Evolutionary conservation across 2,329 filamentous ascomycete species (phyloP), one percentile per base, ranked within the genome.

Genomic region (Curvularia lunata): DNA sequence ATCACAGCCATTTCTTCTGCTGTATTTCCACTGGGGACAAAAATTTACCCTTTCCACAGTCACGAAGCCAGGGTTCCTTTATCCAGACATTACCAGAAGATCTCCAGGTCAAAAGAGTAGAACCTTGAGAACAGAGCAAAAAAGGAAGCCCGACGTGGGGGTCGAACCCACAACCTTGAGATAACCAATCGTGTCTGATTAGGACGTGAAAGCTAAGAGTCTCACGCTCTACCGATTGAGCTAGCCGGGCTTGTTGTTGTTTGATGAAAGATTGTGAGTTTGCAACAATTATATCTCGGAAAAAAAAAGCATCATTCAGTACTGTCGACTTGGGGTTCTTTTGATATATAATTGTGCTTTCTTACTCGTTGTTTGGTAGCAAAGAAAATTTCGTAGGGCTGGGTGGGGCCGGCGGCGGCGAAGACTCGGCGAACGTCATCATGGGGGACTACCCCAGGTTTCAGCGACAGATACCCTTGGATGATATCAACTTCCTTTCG

Each of bases 181-280:
- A 61, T 61, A 48, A 53, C 42, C 45, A 53, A 61, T 61, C 55
- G 58, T 19, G 50, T 58, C 50, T 57, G 6, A 9, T 53, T 48
- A 57, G 54, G 43, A 43, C 50, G 55, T 54, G 54, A 63, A 40
- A 34, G 34, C 57, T 76, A 76, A 77, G 74, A 77, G 74, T 75
- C 74, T 76, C 69, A 77, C 73, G 74, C 74, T 75, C 74, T 77
- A 76, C 74, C 75, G 74, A 76, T 76, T 76, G 71, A 72, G 52
- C 48, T 56, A 59, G 46, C 53, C 48, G 43, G 48, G 57, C 53
- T 52, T 56, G 41, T 23, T 56, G 41, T 41, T 56, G 47, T 41
- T 56, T 46, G 54, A 53, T 59, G 54, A 16, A 42, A 10, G 13
- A 18, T 5, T 1, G 0, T 0, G 0, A 2, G 2, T 5, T 49